Conservation (phyloP, 176 grass and related monocot species). For the Panicum miliaceum region DNA sequence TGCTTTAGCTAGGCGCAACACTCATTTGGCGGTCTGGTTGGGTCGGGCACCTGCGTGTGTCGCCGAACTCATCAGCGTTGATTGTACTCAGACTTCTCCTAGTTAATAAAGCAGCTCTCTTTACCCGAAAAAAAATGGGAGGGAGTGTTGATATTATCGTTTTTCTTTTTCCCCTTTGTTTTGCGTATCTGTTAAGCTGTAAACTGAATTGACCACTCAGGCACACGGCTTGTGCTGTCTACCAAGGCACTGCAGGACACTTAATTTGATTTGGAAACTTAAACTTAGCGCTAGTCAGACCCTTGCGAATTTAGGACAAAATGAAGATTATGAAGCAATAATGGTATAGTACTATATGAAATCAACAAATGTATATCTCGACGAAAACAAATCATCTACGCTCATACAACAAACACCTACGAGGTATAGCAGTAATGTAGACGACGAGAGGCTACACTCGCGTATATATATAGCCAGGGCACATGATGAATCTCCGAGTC, state of each 20-base stretch:
- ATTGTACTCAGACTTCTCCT: neutral
- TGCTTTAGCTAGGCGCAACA: neutral
- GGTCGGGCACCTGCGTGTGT: neutral
- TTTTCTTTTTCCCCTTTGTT: no score
- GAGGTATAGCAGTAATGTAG: neutral
- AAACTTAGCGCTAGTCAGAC: no score
- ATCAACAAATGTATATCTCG: neutral
- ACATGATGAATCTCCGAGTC: neutral
- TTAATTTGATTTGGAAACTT: no score
- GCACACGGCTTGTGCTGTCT: no score
- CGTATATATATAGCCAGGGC: neutral
- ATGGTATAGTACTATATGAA: neutral
- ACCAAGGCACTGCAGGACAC: no score
- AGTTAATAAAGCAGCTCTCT: neutral
- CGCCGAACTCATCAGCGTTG: rapidly evolving
- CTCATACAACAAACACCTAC: slow-evolving; percentile 25
- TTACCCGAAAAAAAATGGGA: neutral
- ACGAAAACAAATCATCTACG: slow-evolving; percentile 12
- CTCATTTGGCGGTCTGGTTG: neutral
- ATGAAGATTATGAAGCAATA: neutral
- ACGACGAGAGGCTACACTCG: neutral
- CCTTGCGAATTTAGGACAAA: neutral
- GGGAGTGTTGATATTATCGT: no score
- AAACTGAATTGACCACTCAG: no score
- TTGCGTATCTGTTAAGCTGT: no score